Percentiles rank a stretch among this genome's conserved stretches.
Conservation (phyloP, 2,329 filamentous ascomycete genomes). For the Talaromyces sp. region DNA sequence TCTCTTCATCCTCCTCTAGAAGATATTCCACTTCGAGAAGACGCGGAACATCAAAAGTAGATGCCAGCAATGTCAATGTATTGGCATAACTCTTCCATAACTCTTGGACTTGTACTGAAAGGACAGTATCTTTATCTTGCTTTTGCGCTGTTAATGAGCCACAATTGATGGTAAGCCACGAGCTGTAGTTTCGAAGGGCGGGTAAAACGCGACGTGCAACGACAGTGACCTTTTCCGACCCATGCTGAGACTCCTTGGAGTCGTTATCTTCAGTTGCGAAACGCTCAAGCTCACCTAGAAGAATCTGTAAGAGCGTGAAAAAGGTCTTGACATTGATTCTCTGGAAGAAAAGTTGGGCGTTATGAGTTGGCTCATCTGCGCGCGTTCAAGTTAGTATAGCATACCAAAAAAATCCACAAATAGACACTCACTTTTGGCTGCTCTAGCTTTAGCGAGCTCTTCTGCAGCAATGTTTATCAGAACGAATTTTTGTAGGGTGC, state of each 20-base stretch:
- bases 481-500: conserved; percentile 71
- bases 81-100: conserved; percentile 66
- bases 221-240: conserved; percentile 53
- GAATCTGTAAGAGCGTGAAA: conserved; percentile 64
- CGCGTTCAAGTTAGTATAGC: background rate
- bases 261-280: conserved; percentile 50
- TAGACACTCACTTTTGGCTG: conserved; percentile 52
- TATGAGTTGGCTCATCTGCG: conserved; percentile 49
- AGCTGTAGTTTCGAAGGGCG: conserved; percentile 63
- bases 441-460: conserved; percentile 62
- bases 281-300: conserved; percentile 67
- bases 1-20: conserved; percentile 66
- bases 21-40: conserved; percentile 60
- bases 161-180: conserved; percentile 61
- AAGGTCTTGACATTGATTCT: conserved; percentile 77
- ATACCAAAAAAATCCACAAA: background rate
- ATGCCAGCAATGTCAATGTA: conserved; percentile 57
- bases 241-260: conserved; percentile 36
- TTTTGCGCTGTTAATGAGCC: conserved; percentile 52
- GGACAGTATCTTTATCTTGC: conserved; percentile 48
- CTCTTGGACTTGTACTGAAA: conserved; percentile 57
- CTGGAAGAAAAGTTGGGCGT: conserved; percentile 59
- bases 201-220: conserved; percentile 62
- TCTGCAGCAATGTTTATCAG: conserved; percentile 85
- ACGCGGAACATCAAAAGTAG: conserved; percentile 56